Base-by-base conservation (phyloP, 2,329 filamentous ascomycete genomes). In the Diaporthe ilicicola region DNA sequence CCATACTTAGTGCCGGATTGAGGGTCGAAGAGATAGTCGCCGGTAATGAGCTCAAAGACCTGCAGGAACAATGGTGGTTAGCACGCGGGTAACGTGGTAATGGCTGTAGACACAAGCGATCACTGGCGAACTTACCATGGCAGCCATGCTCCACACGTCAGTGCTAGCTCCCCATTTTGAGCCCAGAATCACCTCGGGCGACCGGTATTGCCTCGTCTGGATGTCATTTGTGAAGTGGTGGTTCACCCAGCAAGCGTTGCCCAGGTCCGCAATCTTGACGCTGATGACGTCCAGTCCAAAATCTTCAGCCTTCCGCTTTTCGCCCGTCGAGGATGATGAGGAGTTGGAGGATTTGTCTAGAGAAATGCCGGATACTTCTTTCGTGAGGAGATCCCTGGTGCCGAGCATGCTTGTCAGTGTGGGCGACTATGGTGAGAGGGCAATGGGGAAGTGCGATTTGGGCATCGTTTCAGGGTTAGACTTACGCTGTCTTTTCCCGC, bases 141-240 rank as follows among this genome's bases (percentile, higher is more conserved):
- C 93, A 71, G 96, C 95, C 96, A 99, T 99, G 83, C 95, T 98
- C 96, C 96, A 99, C 9, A 98, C 93, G 82, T 99, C 96, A 1
- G 96, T 98, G 80, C 95, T 98, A n/a, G 96, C 96, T 75, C 96
- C 96, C 96, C 96, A 99, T 85, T 98, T 98, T 3, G 94, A 91
- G 48, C 96, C 96, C 24, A 99, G 85, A 72, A 99, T 98, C 70
- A 99, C 96, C 82, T 99, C 96, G 1, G 96, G 96, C 1, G 96
- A 98, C 70, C 96, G 89, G 82, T 99, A 99, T 83, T 99, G 96
- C 78, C 96, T 89, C 10, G 96, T 99, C 81, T 99, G 96, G 77
- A 99, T 99, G 80, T 99, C 96, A 80, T 99, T 98, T 79, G 96
- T 99, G 83, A 99, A 99, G 82, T 99, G 96, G 80, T 99, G 96